A percentile compares a stretch with the other conserved stretches of the same genome.
Evolutionary conservation across 352 stramenopile species (phyloP).

Genomic region (Phytophthora lateralis): DNA sequence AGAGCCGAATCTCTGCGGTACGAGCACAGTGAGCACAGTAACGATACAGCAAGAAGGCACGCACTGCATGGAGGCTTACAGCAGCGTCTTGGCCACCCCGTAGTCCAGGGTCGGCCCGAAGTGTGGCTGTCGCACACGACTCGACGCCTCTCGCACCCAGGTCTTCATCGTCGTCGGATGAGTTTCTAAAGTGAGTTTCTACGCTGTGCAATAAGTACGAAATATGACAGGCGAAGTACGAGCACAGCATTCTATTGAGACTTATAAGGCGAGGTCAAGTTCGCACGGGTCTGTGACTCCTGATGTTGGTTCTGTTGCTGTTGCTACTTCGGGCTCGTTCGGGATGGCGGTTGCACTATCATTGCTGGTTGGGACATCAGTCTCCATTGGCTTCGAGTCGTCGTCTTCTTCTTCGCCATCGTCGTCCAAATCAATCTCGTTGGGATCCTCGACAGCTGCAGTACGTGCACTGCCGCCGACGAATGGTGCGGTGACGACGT

Average conservation of each 20-base stretch:
- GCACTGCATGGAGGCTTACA: constrained; percentile 39
- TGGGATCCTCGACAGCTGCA: constrained; percentile 47
- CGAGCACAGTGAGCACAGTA: constrained; percentile 10
- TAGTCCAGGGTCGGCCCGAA: constrained; percentile 69
- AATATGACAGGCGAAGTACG: no score
- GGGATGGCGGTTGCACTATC: constrained; percentile 5
- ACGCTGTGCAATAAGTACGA: constrained; percentile 1
- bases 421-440: constrained; percentile 61
- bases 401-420: constrained; percentile 22
- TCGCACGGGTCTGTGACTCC: constrained; percentile 45
- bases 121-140: constrained; percentile 50
- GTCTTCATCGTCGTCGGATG: constrained; percentile 61
- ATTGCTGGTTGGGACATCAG: constrained; percentile 6
- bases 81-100: constrained; percentile 47
- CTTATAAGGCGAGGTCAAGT: constrained; percentile 44
- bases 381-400: constrained; percentile 27
- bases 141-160: constrained; percentile 71
- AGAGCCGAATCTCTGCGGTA: constrained; percentile 59
- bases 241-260: constrained; percentile 3
- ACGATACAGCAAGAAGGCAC: constrained; percentile 1
- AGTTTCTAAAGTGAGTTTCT: not conserved
- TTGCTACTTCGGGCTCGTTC: constrained; percentile 4
- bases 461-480: constrained; percentile 11
- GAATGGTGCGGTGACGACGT: constrained; percentile 95
- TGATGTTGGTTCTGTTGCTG: no score